Percentiles rank a stretch among this genome's conserved stretches.
phyloP scores from a whole-genome alignment of 75 land plant genomes.

The Ceratopteris richardii region DNA sequence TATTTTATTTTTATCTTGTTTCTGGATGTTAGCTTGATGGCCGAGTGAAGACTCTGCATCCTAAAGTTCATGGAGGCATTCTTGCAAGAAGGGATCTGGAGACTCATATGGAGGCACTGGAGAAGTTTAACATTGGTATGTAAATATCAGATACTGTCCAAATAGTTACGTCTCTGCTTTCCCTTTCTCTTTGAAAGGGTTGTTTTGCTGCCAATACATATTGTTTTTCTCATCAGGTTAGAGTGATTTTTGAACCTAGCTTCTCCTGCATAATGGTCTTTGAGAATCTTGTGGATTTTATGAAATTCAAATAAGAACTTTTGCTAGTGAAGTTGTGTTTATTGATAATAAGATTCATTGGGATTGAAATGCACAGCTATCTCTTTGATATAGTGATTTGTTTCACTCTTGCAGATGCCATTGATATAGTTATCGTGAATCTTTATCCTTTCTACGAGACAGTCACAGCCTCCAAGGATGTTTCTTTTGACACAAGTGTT shows the following conservation, averaged over 20 bases:
- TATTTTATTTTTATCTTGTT: not conserved
- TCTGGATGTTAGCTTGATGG: conserved; percentile 77
- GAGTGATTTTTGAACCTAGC: not conserved
- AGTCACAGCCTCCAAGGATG: conserved; percentile 52
- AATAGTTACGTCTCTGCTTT: too few relatives aligned
- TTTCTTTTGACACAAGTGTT: conserved; percentile 80
- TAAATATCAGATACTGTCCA: conserved; percentile 67
- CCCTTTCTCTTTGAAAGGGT: too few relatives aligned
- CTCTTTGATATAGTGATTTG: too few relatives aligned
- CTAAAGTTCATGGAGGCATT: conserved; percentile 92
- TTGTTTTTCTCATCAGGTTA: not conserved
- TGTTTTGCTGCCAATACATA: not conserved
- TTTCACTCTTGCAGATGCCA: conserved; percentile 68
- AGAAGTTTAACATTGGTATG: conserved; percentile 74
- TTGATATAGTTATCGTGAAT: conserved; percentile 95
- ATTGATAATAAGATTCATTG: too few relatives aligned
- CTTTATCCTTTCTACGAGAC: conserved; percentile 91
- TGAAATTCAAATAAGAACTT: too few relatives aligned
- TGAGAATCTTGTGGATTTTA: too few relatives aligned
- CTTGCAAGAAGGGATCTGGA: conserved; percentile 86
- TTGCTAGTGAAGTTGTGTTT: too few relatives aligned
- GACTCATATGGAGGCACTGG: conserved; percentile 85
- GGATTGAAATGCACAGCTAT: too few relatives aligned
- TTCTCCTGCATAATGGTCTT: too few relatives aligned
- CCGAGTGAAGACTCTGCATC: conserved; percentile 95